Evolutionary conservation across 257 asterid genomes (phyloP).

Genomic region (Perilla frutescens): DNA sequence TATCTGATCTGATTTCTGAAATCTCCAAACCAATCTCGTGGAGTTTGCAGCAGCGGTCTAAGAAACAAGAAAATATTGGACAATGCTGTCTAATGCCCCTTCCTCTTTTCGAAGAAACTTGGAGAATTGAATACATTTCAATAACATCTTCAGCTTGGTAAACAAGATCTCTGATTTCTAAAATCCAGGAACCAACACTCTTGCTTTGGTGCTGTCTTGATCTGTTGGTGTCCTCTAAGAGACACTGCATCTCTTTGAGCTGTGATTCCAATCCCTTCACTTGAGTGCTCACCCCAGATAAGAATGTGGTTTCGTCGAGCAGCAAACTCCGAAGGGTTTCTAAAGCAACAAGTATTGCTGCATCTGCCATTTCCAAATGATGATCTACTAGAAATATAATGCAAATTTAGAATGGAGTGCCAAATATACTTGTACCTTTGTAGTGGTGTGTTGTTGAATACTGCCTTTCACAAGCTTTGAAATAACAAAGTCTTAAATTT

Average conservation of each 20-base stretch:
- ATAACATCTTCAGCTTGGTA: conserved; percentile 30
- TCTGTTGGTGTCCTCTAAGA: conserved; percentile 10
- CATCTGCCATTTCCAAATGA: conserved; percentile 7
- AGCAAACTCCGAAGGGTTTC: conserved; percentile 29
- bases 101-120: conserved; percentile 23
- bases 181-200: conserved; percentile 14
- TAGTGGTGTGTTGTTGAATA: neutral
- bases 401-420: neutral
- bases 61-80: neutral
- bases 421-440: neutral
- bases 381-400: neutral
- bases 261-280: conserved; percentile 15
- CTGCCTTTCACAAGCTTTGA: neutral
- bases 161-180: conserved; percentile 28
- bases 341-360: conserved; percentile 2
- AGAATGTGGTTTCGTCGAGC: conserved; percentile 22
- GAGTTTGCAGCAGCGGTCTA: neutral
- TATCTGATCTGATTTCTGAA: neutral
- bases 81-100: neutral
- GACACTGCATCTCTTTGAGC: conserved; percentile 19
- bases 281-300: conserved; percentile 25
- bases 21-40: conserved; percentile 2
- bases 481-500: too few species aligned
- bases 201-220: neutral
- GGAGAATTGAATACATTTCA: conserved; percentile 20